Evolutionary conservation across 2,329 filamentous ascomycete genomes (phyloP), one percentile per base, ranked within the genome.

Genomic region (Neodidymelliopsis sp.): DNA sequence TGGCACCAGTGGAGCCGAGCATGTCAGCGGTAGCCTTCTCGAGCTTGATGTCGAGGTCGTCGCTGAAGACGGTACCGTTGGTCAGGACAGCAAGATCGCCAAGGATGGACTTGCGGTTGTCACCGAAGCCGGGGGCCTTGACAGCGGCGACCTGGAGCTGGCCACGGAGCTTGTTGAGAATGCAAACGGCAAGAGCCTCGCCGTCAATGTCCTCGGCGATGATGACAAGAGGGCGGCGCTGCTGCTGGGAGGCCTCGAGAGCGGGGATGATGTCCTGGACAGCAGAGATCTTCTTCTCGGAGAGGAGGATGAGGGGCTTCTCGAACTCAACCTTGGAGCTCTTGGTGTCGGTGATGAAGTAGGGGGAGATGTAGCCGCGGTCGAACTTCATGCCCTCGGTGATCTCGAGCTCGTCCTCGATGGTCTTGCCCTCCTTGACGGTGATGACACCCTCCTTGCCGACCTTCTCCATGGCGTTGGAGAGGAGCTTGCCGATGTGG

Each of bases 351-450:
- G 94, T 99, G 82, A 99, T 99, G 84, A 99, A 99, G 87, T 99
- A 99, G 66, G 94, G 92, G 19, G 94, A 99, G 74, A 96, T 93
- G 78, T 89, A 99, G 57, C 94, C 94, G 72, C 94, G 93, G 85
- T 99, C 94, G 81, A 99, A 99, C 77, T 94, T 91, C 94, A 99
- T 99, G 75, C 94, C 94, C 87, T 99, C 94, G 52, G 94, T 99
- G 56, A 99, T 87, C 81, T 99, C 94, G 47, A 99, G 88, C 85
- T 99, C 94, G 67, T 99, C 94, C 69, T 90, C 86, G 73, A 96
- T 88, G 53, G 94, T 97, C 89, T 97, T 99, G 75, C 94, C 94
- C 84, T 99, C 94, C 88, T 99, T 99, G 73, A 97, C 93, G 50
- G 94, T 99, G 77, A 99, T 99, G 72, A 99, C 94, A 83, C 94